A percentile compares a stretch with the other conserved stretches of the same genome.
Evolutionary conservation across 495 filamentous ascomycete species (phyloP).

Genomic region (Parathielavia hyrcaniae): DNA sequence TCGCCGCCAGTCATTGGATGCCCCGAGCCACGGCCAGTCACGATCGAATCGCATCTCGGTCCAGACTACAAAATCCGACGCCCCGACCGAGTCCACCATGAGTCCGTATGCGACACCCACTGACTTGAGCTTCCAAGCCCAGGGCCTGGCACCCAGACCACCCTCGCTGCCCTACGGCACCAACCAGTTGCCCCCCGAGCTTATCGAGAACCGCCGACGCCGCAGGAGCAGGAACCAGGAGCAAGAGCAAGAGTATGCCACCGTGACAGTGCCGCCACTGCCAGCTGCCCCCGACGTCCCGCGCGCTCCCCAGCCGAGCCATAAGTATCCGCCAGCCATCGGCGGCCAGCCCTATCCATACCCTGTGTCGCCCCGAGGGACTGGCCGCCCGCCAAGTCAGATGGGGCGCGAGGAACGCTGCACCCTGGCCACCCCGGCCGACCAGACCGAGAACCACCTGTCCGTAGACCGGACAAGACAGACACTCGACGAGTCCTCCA

Average conservation of each 20-base stretch:
- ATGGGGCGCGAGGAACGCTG: conserved; percentile 43
- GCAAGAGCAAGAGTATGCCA: conserved; percentile 26
- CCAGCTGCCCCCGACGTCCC: conserved; percentile 56
- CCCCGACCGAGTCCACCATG: conserved; percentile 45
- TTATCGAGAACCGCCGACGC: conserved; percentile 33
- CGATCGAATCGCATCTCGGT: conserved; percentile 38
- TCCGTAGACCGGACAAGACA: conserved; percentile 32
- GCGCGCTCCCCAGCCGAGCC: conserved; percentile 53
- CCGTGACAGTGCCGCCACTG: conserved; percentile 30
- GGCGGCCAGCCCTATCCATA: conserved; percentile 33
- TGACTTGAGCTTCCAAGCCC: conserved; percentile 40
- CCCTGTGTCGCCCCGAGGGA: conserved; percentile 19
- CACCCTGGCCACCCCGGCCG: conserved; percentile 9
- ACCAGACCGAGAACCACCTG: conserved; percentile 22
- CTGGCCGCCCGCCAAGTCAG: conserved; percentile 26
- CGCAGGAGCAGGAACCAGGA: conserved; percentile 35
- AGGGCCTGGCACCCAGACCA: conserved; percentile 46
- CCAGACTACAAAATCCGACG: conserved; percentile 44
- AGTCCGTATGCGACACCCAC: conserved; percentile 48
- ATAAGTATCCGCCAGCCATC: conserved; percentile 45
- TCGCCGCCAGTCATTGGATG: conserved; percentile 41
- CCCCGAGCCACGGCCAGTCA: conserved; percentile 28
- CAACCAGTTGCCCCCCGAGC: conserved; percentile 42
- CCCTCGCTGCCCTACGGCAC: conserved; percentile 43
- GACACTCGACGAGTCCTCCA: conserved; percentile 27